Conservation (phyloP, 2,329 filamentous ascomycete genomes). For the Fonsecaea monophora region DNA sequence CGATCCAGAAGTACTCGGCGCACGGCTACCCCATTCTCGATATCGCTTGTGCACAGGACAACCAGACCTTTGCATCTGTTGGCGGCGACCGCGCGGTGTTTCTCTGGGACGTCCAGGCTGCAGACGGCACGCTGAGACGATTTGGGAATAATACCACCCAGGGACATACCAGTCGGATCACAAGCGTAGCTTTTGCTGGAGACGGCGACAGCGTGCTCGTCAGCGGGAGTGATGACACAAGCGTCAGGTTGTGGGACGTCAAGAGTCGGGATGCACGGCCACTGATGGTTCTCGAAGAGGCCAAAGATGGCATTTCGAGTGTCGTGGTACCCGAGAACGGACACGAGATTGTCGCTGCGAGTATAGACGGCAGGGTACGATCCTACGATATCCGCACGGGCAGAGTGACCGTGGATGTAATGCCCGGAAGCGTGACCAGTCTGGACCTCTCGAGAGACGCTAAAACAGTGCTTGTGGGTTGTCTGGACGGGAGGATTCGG, state of each 20-base stretch:
- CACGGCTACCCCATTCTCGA: slow-evolving; percentile 93
- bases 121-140: slow-evolving; percentile 72
- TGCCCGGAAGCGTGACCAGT: slow-evolving; percentile 74
- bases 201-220: slow-evolving; percentile 73
- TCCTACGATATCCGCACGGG: slow-evolving; percentile 85
- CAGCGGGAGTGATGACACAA: slow-evolving; percentile 75
- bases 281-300: slow-evolving; percentile 75
- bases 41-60: slow-evolving; percentile 74
- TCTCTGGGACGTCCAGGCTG: slow-evolving; percentile 89
- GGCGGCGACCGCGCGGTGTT: slow-evolving; percentile 92
- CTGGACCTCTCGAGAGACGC: slow-evolving; percentile 74
- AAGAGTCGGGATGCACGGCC: slow-evolving; percentile 64
- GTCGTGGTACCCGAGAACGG: slow-evolving; percentile 29
- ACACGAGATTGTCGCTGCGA: slow-evolving; percentile 69
- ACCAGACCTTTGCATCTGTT: slow-evolving; percentile 82
- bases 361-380: slow-evolving; percentile 82
- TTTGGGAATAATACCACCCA: slow-evolving; percentile 64
- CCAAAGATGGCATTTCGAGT: slow-evolving; percentile 65
- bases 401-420: slow-evolving; percentile 70
- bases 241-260: slow-evolving; percentile 77
- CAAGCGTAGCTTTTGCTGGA: slow-evolving; percentile 79
- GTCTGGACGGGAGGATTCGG: slow-evolving; percentile 76
- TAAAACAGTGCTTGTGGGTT: slow-evolving; percentile 74
- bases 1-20: slow-evolving; percentile 86
- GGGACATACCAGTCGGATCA: slow-evolving; percentile 76